Evolutionary conservation across 2,329 filamentous ascomycete genomes (phyloP).

Genomic region (Coccinonectria pachysandricola): DNA sequence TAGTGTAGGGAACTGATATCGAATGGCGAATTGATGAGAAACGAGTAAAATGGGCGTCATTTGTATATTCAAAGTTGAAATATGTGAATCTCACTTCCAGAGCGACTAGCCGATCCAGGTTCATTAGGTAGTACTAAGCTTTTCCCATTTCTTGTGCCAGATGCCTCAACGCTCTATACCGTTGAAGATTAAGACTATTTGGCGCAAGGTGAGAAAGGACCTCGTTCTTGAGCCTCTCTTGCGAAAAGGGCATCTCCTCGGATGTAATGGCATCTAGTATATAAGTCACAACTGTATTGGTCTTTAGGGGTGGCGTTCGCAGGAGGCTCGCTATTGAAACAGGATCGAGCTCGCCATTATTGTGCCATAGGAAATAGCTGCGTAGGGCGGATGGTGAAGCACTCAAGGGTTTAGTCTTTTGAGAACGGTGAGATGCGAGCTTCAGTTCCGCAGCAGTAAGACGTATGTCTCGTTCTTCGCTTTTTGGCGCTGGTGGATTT

Average conservation of each 20-base stretch:
- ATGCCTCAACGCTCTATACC: slow-evolving; percentile 20
- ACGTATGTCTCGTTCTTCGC: slow-evolving; percentile 25
- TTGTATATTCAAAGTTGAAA: slow-evolving; percentile 2
- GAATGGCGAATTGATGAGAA: slow-evolving; percentile 9
- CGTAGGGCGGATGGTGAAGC: slow-evolving; percentile 32
- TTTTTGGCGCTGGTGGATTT: slow-evolving; percentile 4
- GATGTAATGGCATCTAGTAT: slow-evolving; percentile 44
- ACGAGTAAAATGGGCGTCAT: slow-evolving; percentile 5
- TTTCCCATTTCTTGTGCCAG: slow-evolving; percentile 2
- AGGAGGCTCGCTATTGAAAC: slow-evolving; percentile 42
- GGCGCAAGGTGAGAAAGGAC: slow-evolving; percentile 29
- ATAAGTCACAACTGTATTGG: slow-evolving; percentile 45
- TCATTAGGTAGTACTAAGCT: too few species aligned
- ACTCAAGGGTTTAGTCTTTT: slow-evolving; percentile 12
- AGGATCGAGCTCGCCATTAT: slow-evolving; percentile 37
- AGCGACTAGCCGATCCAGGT: too few species aligned
- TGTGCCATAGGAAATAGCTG: slow-evolving; percentile 56
- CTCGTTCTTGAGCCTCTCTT: slow-evolving; percentile 32
- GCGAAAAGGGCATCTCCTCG: slow-evolving; percentile 42
- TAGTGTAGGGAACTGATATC: slow-evolving; percentile 15
- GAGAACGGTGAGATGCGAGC: slow-evolving; percentile 25
- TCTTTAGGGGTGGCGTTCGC: slow-evolving; percentile 49
- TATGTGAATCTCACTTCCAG: background rate
- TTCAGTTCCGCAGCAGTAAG: slow-evolving; percentile 33
- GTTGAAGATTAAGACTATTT: slow-evolving; percentile 4